Base-by-base conservation (phyloP, 2,329 filamentous ascomycete genomes). In the Colletotrichum sp. region DNA sequence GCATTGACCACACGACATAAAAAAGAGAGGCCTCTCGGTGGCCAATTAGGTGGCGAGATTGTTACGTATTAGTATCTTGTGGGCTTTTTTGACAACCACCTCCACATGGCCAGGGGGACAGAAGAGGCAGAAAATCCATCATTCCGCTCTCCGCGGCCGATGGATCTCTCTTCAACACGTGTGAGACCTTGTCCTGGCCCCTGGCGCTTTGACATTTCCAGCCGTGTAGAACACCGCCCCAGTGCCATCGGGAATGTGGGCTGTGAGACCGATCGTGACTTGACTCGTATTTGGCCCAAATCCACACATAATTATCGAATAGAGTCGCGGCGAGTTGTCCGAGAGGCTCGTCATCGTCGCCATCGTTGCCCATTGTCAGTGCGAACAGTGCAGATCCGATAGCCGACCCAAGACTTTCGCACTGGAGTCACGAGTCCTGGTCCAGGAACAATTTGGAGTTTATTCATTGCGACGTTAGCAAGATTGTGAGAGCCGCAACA, bases 341-440 rank as follows among this genome's bases (percentile, higher is more conserved):
- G 56, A 30, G 7, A 21, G 16, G 56, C 26, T 32, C 62, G 48
- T 32, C 43, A 52, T 52, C 43, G 43, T 63, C 62, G 24, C 30
- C 34, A 26, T 34, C n/a, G 10, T 34, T 14, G 59, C 21, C 18
- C 52, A 24, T 28, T 8, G 62, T 75, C 69, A 75, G 73, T 75
- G 73, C 69, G 69, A 64, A 58, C 34, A 30, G n/a, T 26, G 73
- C 58, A 73, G 73, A 73, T 73, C 69, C 73, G 73, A 75, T 73
- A 64, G 43, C 73, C 73, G 73, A 73, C 43, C 69, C 69, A 72
- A 21, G 24, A 43, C 14, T 32, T 32, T 68, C 43, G n/a, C 52
- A 34, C 59, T 16, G 58, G 28, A 48, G 12, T n/a, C 21, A n/a
- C 43, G 21, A 38, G 34, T 26, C 34, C 38, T 13, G 28, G 67